Evolutionary conservation across 257 asterid genomes (phyloP), one percentile per base, ranked within the genome.

Genomic region (Prunella vulgaris): DNA sequence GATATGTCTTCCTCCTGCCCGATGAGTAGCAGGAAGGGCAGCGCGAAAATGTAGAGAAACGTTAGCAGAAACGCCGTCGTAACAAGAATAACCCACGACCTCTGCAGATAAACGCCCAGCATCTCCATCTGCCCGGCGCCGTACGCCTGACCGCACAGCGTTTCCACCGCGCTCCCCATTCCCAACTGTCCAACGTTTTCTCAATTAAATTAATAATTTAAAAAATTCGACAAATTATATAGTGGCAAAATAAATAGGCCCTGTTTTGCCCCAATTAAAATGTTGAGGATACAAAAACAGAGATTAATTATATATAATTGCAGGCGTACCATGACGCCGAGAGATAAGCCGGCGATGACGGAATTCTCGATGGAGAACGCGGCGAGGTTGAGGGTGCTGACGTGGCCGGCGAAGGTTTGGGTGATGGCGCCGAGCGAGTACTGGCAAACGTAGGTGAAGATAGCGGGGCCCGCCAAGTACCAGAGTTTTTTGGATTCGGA

Each of bases 121-220:
- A 87, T 85, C 64, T 78, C 78, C 5, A 79, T 66, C 10, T 85
- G 84, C n/a, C 86, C 84, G 1, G 90, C 94, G 12, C 90, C 94
- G 51, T 74, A 82, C 0, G 90, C 94, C 21, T 87, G 94, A 24
- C 94, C 89, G 18, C 90, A 85, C n/a, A 87, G 78, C 38, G 94
- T 87, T 32, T 85, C 94, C 5, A 85, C 57, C 35, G 93, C 93
- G 71, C 93, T 84, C 35, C 90, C 88, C 93, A 84, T 87, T 53
- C 90, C 93, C 76, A 81, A 14, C 90, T 86, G 78, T 25, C n/a
- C n/a, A n/a, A n/a, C n/a, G n/a, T n/a, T n/a, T n/a, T n/a, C n/a
- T n/a, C n/a, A n/a, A n/a, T n/a, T n/a, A n/a, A n/a, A n/a, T n/a
- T n/a, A n/a, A n/a, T n/a, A n/a, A n/a, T n/a, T n/a, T n/a, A n/a